Base-by-base conservation (phyloP, 805 yeast genomes). In the Metschnikowia koreensis region DNA sequence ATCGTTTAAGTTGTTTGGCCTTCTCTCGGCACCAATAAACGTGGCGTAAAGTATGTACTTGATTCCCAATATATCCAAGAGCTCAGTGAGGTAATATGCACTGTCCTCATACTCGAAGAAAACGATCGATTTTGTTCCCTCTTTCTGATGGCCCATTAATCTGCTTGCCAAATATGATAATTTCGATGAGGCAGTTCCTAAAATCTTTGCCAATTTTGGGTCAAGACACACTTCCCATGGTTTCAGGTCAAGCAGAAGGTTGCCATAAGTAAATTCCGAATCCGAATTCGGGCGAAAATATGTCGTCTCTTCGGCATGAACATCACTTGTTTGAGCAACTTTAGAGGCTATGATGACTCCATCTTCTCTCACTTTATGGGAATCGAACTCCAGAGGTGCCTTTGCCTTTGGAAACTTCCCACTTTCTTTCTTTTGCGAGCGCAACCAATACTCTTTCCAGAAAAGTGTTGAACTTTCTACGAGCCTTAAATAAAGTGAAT, bases 71-170 rank as follows among this genome's bases (percentile, higher is more conserved):
- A 84, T 52, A 65, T 86, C 91, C 45, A 86, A 60, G 11, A 83
- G 70, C 57, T 86, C 92, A 0, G 87, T 78, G 29, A 86, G 61
- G 61, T 83, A 84, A 60, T 81, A 85, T 0, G 90, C 91, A 44
- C 82, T 77, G 56, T 86, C 89, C 62, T 84, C 89, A 64, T 81
- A 83, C 55, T 86, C 90, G 61, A 81, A 86, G 62, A 86, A 86
- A 0, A 86, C 82, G 28, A 86, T 71, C 13, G 86, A 78, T 62
- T 86, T 82, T 47, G 80, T 61, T 3, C 74, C 71, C 8, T 62
- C 49, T 9, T 57, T 52, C 54, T 81, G 81, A 59, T 84, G 80
- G 46, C 82, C 84, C 28, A 82, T 61, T 8, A 84, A 58, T 52
- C 81, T 70, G 13, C 84, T 70, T 0, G 81, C 74, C 52, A 86